Base-by-base conservation (phyloP, 2,329 filamentous ascomycete species). In the Colletotrichum tabaci region DNA sequence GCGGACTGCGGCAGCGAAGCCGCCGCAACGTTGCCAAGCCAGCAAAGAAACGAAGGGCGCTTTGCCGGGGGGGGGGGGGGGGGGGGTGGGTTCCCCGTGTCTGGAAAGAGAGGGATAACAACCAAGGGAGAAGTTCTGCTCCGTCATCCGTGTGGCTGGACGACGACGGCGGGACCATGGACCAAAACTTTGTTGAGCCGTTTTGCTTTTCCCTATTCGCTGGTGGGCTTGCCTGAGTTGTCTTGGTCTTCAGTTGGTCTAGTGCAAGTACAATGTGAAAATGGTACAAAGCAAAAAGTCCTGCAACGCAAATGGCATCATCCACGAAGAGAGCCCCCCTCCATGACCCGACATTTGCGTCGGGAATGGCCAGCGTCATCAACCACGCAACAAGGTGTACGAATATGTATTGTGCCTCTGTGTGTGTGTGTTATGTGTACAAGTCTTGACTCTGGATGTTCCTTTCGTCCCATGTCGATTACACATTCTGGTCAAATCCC, bases 401-500 rank as follows among this genome's bases (percentile, higher is more conserved):
- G 35, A 38, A 8, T 38, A 10, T 10, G 8, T 10, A 9, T 35
- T 38, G 8, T 38, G 35, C 26, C 26, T 30, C 26, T 30, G 26
- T 35, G 30, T 38, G 35, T 35, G 35, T 38, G 35, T 38, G 35
- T 38, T 38, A 2, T 38, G 35, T 38, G 9, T 38, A 38, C 8
- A 47, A 7, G 21, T 61, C 18, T 12, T 49, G 10, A 38, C 35
- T 9, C 26, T 23, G 15, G 44, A 18, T n/a, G 30, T 18, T 42
- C 35, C 12, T 58, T 46, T 50, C 58, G 46, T 71, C 68, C 64
- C 65, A 63, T 68, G 52, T 71, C 26, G 23, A 58, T 40, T 26
- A 57, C 18, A 49, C 35, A n/a, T 49, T 9, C 23, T 26, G 30
- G 35, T n/a, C 40, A 56, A 15, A 56, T 56, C 56, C 10, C 7